Evolutionary conservation across 345 rosid genomes (phyloP).

Genomic region (Pelargonium nanum): DNA sequence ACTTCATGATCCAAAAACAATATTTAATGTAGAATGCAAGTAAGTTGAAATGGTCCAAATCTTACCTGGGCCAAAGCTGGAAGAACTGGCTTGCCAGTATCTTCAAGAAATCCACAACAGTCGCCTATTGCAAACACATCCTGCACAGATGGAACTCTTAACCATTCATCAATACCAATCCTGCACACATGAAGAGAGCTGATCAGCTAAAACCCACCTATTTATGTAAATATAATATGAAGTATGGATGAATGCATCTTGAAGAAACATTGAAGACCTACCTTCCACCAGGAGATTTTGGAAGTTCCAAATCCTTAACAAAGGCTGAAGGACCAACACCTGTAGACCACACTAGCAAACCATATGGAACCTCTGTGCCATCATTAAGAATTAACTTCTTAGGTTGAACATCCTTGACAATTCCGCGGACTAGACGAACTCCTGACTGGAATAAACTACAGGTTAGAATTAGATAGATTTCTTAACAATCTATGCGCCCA

Average conservation of each 20-base stretch:
- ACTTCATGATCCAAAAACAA: neutral
- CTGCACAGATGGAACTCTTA: slow-evolving; percentile 47
- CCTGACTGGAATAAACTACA: slow-evolving; percentile 53
- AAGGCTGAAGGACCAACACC: slow-evolving; percentile 87
- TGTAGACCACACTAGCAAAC: slow-evolving; percentile 88
- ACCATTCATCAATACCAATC: slow-evolving; percentile 58
- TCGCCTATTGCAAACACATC: slow-evolving; percentile 69
- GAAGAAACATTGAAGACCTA: slow-evolving; percentile 11
- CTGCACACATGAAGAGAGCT: too few species aligned
- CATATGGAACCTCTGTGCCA: slow-evolving; percentile 81
- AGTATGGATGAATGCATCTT: neutral
- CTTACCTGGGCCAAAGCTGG: slow-evolving; percentile 68
- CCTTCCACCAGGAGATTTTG: slow-evolving; percentile 94
- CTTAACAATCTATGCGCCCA: too few species aligned
- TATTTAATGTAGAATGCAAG: neutral
- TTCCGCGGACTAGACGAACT: slow-evolving; percentile 76
- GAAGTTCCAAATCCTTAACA: slow-evolving; percentile 56
- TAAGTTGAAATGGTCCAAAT: neutral
- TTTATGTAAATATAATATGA: too few species aligned
- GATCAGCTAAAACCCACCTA: neutral
- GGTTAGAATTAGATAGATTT: neutral
- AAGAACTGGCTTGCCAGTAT: slow-evolving; percentile 56
- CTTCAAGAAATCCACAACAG: slow-evolving; percentile 67
- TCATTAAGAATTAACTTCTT: slow-evolving; percentile 62
- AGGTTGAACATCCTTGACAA: slow-evolving; percentile 82